Evolutionary conservation across 148 eudicot genomes (phyloP).

Genomic region (Heliosperma pusillum): DNA sequence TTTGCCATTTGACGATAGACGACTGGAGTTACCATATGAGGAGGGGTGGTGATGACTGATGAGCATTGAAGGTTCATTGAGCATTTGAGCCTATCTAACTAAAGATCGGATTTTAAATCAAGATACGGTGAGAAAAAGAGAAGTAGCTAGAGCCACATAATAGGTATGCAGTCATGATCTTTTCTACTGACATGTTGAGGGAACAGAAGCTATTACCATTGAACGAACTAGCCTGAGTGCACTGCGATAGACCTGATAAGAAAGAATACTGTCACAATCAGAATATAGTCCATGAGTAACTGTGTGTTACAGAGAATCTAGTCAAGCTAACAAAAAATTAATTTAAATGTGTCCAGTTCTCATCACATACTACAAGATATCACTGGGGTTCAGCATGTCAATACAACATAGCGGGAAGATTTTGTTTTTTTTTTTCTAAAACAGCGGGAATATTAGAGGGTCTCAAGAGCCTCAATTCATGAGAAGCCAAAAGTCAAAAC

Average conservation of each 20-base stretch:
- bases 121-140: neutral
- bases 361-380: neutral
- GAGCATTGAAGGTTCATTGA: neutral
- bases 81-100: neutral
- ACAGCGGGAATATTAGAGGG: neutral
- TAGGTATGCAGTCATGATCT: neutral
- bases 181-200: neutral
- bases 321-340: neutral
- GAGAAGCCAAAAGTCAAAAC: neutral
- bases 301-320: neutral
- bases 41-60: neutral
- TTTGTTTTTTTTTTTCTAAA: neutral
- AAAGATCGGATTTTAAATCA: neutral
- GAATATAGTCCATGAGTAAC: neutral
- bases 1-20: constrained; percentile 12
- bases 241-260: constrained; percentile 84
- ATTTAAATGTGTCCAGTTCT: neutral
- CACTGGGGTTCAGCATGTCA: neutral
- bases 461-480: neutral
- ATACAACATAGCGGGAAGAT: neutral
- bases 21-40: neutral
- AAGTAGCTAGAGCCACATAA: neutral
- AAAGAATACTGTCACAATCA: constrained; percentile 11
- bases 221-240: constrained; percentile 96
- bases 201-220: constrained; percentile 54